These are phyloP conservation scores for Tulasnella sp. DNA, from an alignment of 768 basidiomycete species.

Conservation along the genomic window DNA sequence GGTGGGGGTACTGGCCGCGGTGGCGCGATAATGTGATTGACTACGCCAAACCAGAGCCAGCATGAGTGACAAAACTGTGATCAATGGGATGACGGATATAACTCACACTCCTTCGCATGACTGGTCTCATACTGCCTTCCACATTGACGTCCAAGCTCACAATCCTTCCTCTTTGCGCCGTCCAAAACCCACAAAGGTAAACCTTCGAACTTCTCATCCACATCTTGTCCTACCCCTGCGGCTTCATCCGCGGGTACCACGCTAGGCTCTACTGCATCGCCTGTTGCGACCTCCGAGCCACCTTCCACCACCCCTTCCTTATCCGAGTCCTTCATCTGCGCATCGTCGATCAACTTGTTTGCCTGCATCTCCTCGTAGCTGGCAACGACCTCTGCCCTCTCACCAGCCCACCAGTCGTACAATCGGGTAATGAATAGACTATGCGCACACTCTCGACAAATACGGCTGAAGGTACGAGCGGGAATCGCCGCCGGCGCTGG, in stretches of 20 bases:
- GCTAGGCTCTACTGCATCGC: background rate
- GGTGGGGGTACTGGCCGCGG: background rate
- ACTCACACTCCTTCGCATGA: constrained; percentile 6
- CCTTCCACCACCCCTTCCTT: too few species aligned
- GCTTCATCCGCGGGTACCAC: background rate
- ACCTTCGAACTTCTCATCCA: background rate
- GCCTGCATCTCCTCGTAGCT: background rate
- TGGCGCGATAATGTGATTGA: constrained; percentile 5
- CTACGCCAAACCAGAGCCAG: background rate
- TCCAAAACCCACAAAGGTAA: background rate
- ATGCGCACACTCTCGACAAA: background rate
- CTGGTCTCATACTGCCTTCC: background rate
- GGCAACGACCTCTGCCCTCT: background rate
- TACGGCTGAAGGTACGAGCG: background rate
- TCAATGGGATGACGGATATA: background rate
- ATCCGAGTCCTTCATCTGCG: too few species aligned
- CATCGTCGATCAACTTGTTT: too few species aligned
- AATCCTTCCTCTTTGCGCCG: background rate
- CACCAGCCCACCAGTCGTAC: constrained; percentile 3
- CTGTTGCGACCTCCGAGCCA: background rate
- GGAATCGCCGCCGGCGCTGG: too few species aligned
- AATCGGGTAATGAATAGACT: background rate
- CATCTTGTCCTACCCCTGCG: background rate
- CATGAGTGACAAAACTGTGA: background rate
- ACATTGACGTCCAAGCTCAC: background rate